Conservation (phyloP, 805 yeast species). For the Starmerella floricola region DNA sequence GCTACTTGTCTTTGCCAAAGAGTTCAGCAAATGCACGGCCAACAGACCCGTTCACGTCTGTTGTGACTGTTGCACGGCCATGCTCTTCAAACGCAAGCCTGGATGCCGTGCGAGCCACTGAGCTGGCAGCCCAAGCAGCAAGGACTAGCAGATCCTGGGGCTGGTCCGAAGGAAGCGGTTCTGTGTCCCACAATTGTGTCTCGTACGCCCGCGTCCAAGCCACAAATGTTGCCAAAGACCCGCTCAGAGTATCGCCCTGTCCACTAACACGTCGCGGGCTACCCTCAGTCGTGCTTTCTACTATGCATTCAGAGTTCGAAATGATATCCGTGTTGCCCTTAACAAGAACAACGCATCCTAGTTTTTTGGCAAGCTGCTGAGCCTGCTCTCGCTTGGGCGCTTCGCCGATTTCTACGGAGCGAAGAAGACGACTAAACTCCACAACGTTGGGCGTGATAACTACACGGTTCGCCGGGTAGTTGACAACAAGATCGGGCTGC, state of each 20-base stretch:
- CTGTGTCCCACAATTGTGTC: slow-evolving; percentile 44
- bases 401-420: slow-evolving; percentile 31
- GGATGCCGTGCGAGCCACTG: slow-evolving; percentile 55
- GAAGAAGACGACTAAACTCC: slow-evolving; percentile 60
- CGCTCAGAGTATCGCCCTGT: slow-evolving; percentile 89
- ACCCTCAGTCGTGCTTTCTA: slow-evolving; percentile 44
- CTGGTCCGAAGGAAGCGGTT: slow-evolving; percentile 21
- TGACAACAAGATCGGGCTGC: slow-evolving; percentile 33
- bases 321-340: slow-evolving; percentile 65
- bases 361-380: slow-evolving; percentile 37
- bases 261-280: slow-evolving; percentile 82
- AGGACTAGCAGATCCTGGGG: slow-evolving; percentile 31
- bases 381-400: slow-evolving; percentile 21
- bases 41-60: slow-evolving; percentile 60
- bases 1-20: slow-evolving; percentile 4
- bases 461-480: slow-evolving; percentile 46
- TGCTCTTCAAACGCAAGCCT: slow-evolving; percentile 48
- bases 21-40: slow-evolving; percentile 45
- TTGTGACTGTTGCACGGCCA: slow-evolving; percentile 75
- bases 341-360: slow-evolving; percentile 53
- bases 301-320: slow-evolving; percentile 36
- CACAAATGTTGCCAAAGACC: slow-evolving; percentile 67
- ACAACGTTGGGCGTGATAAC: slow-evolving; percentile 81
- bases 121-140: slow-evolving; percentile 62
- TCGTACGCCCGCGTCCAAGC: slow-evolving; percentile 69